Evolutionary conservation across 2,329 filamentous ascomycete species (phyloP).

Genomic region (Alternaria longipes): DNA sequence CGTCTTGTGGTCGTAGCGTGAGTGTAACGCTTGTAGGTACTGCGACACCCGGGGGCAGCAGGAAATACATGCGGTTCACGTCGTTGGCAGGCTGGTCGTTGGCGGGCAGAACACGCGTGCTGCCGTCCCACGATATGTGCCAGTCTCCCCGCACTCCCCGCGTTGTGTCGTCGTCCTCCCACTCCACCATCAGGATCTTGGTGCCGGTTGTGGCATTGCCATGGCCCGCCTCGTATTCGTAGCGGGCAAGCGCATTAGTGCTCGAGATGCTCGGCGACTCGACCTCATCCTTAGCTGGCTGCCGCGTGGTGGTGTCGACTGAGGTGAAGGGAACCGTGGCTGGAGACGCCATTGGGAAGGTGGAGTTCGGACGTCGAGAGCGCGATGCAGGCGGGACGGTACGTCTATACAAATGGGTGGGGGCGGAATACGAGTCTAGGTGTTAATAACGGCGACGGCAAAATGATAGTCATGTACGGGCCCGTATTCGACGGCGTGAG

Average conservation of each 20-base stretch:
- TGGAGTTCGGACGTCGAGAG: conserved; percentile 34
- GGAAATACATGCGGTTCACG: conserved; percentile 76
- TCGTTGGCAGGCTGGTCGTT: conserved; percentile 63
- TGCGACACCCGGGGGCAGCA: conserved; percentile 75
- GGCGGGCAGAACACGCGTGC: conserved; percentile 74
- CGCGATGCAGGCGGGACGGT: conserved; percentile 40
- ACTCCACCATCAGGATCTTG: conserved; percentile 93
- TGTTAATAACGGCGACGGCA: conserved; percentile 44
- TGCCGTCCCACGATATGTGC: conserved; percentile 86
- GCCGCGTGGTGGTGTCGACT: conserved; percentile 52
- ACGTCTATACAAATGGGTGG: conserved; percentile 42
- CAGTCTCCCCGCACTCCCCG: conserved; percentile 65
- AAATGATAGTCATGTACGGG: conserved; percentile 39
- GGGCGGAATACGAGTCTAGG: conserved; percentile 42
- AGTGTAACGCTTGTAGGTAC: conserved; percentile 79
- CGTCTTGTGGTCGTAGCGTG: conserved; percentile 59
- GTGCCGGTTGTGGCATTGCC: conserved; percentile 76
- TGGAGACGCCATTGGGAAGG: conserved; percentile 46
- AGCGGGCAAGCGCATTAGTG: conserved; percentile 76
- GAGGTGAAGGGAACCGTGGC: conserved; percentile 52
- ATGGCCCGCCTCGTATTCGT: conserved; percentile 82
- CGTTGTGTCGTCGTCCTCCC: conserved; percentile 71
- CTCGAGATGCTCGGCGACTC: conserved; percentile 59
- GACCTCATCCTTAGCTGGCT: conserved; percentile 50
- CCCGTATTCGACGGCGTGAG: conserved; percentile 37